Evolutionary conservation across 805 yeast genomes (phyloP), one percentile per base, ranked within the genome.

Genomic region (Yarrowia sp.): DNA sequence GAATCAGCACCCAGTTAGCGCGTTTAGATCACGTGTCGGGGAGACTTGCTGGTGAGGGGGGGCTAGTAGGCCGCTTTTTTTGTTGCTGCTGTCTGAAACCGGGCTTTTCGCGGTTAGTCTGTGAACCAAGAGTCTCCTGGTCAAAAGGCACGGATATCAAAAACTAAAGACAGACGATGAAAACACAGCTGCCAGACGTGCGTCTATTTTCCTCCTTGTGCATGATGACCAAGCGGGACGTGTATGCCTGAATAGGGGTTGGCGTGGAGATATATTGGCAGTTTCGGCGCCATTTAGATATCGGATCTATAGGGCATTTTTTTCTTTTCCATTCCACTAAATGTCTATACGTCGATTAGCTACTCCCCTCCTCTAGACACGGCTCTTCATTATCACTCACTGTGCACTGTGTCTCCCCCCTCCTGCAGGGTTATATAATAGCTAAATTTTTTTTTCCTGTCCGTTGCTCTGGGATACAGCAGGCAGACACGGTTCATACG

Each of bases 111-210:
- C 49, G 49, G 49, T 9, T 8, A 26, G 32, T 10, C 32, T 41
- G 48, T 22, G 16, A 16, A 28, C 51, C 51, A 16, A 10, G 30
- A 16, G 32, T 24, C 49, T 44, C 32, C 16, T 41, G 46, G 51
- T 44, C 33, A n/a, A 26, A 26, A 28, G 21, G 38, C 26, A 48
- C 17, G 38, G 32, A 17, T 48, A 30, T 32, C 54, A 48, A 48
- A 41, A 48, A 48, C 52, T 8, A 48, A 48, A 40, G 44, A 48
- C 28, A 16, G 54, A 48, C 38, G 38, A 28, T 48, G 54, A 48
- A 48, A 48, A 48, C 38, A 19, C 54, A 48, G 38, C 54, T 48
- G 54, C 38, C 54, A 48, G 38, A 48, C 54, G 38, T 48, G 54
- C 54, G 54, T 48, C 54, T 48, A 48, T 48, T 48, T 48, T 32